Percentiles rank a stretch among this genome's conserved stretches.
Conservation (phyloP, 163 green algal genomes). For the Chlamydomonas reinhardtii region DNA sequence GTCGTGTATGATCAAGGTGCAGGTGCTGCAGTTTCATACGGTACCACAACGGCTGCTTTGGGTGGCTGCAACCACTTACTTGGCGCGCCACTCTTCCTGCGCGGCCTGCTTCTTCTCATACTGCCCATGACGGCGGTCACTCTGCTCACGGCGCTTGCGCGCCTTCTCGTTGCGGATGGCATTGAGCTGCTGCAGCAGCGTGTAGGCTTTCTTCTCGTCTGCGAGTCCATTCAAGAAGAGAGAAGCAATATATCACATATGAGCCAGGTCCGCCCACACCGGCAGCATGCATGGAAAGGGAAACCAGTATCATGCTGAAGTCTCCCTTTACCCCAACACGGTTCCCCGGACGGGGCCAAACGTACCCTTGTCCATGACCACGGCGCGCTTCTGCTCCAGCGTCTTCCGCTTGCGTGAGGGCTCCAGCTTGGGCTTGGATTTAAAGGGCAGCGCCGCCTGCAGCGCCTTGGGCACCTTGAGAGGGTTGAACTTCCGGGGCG, state of each 20-base stretch:
- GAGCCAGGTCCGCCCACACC: no score
- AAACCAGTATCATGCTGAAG: no score
- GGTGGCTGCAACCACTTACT: slow-evolving; percentile 58
- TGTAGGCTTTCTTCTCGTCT: slow-evolving; percentile 69
- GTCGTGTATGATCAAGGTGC: no score
- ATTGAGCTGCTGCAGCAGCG: slow-evolving; percentile 94
- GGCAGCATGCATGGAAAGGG: no score
- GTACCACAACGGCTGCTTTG: no score
- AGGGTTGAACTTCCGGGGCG: slow-evolving; percentile 91
- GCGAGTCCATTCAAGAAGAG: not conserved
- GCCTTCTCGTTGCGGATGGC: slow-evolving; percentile 86
- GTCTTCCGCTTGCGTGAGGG: slow-evolving; percentile 69
- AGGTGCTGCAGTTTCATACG: no score
- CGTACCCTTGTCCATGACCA: slow-evolving; percentile 85
- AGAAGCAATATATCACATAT: not conserved
- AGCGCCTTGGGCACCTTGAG: slow-evolving; percentile 89
- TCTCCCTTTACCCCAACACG: no score
- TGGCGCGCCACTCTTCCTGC: slow-evolving; percentile 72
- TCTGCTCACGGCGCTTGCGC: slow-evolving; percentile 64
- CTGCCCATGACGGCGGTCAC: slow-evolving; percentile 56
- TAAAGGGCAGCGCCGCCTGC: slow-evolving; percentile 95
- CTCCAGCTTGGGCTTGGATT: slow-evolving; percentile 94
- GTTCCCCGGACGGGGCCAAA: no score
- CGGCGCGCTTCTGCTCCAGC: slow-evolving; percentile 91
- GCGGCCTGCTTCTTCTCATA: slow-evolving; percentile 75